Evolutionary conservation across 768 basidiomycete genomes (phyloP), one percentile per base, ranked within the genome.

Genomic region (Strobilomyces dryophilus): DNA sequence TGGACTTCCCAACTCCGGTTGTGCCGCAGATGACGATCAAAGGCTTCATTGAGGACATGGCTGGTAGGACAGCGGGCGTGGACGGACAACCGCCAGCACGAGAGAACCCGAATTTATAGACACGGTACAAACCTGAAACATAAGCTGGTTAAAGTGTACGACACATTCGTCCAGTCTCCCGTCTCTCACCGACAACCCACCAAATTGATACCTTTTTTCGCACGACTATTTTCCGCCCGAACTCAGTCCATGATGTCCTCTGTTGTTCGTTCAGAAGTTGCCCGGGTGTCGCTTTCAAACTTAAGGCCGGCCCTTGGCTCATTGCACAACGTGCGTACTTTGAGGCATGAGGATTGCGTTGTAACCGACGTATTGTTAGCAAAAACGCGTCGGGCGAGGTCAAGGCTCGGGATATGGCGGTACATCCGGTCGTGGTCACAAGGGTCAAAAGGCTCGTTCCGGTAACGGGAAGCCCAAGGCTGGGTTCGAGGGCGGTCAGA

Each of bases 401-500:
- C 89, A 92, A 73, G 91, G 91, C 29, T 93, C 92, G 3, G 88
- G 89, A 26, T 82, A 88, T 53, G 97, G 97, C 58, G 86, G 92
- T 56, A 98, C 95, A 1, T 87, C 95, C 10, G 92, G 92, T 59
- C 81, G 92, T 51, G 97, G 97, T 72, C 81, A 90, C 70, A 99
- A 99, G 62, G 97, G 97, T 61, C 93, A 95, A 71, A 95, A 94
- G 54, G 87, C 97, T 35, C 84, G 95, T 56, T 83, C 92, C 5
- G 95, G 95, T 2, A 84, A 87, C 53, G 90, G 92, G 5, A 88
- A 92, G 61, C 85, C 82, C 29, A 81, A 79, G 60, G 77, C 82
- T 26, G 86, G 91, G 7, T 99, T 98, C 58, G 97, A 98, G 71
- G 97, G 97, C 66, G 97, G 97, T 57, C 95, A 98, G 69, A 98